phyloP scores from a whole-genome alignment of 2,329 filamentous ascomycete species.

The Neophaeococcomyces aloes region DNA sequence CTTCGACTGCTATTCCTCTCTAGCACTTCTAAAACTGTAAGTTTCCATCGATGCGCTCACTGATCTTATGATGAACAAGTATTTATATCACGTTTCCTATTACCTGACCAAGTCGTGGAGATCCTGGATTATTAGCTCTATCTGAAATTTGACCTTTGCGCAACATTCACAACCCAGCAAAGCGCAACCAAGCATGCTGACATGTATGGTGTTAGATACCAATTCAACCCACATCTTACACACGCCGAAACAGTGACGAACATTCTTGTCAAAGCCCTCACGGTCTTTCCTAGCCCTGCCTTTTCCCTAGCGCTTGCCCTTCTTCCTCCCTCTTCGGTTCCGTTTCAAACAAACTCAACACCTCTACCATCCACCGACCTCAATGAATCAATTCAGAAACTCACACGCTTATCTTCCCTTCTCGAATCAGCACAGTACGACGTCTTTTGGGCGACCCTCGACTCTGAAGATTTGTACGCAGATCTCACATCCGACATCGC shows the following conservation, averaged over 20 bases:
- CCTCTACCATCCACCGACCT: slow-evolving; percentile 42
- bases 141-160: slow-evolving; percentile 48
- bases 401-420: slow-evolving; percentile 70
- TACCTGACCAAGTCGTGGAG: slow-evolving; percentile 73
- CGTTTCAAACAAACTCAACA: slow-evolving; percentile 42
- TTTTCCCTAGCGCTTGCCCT: slow-evolving; percentile 92
- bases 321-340: slow-evolving; percentile 71
- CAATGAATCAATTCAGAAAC: slow-evolving; percentile 81
- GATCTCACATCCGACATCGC: slow-evolving; percentile 89
- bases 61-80: slow-evolving; percentile 60
- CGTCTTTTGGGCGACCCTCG: slow-evolving; percentile 84
- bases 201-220: slow-evolving; percentile 56
- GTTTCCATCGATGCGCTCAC: slow-evolving; percentile 15
- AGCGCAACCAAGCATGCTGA: slow-evolving; percentile 9
- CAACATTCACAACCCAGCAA: neutral
- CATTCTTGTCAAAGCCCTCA: slow-evolving; percentile 95
- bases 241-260: slow-evolving; percentile 98
- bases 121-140: slow-evolving; percentile 56
- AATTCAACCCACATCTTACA: slow-evolving; percentile 97
- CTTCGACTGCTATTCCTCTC: slow-evolving; percentile 92
- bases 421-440: slow-evolving; percentile 85
- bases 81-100: slow-evolving; percentile 85
- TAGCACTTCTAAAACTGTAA: slow-evolving; percentile 94
- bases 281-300: slow-evolving; percentile 90
- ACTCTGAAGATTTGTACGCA: slow-evolving; percentile 89